Evolutionary conservation across 2,329 filamentous ascomycete species (phyloP), one percentile per base, ranked within the genome.

Genomic region (Onygenales sp.): DNA sequence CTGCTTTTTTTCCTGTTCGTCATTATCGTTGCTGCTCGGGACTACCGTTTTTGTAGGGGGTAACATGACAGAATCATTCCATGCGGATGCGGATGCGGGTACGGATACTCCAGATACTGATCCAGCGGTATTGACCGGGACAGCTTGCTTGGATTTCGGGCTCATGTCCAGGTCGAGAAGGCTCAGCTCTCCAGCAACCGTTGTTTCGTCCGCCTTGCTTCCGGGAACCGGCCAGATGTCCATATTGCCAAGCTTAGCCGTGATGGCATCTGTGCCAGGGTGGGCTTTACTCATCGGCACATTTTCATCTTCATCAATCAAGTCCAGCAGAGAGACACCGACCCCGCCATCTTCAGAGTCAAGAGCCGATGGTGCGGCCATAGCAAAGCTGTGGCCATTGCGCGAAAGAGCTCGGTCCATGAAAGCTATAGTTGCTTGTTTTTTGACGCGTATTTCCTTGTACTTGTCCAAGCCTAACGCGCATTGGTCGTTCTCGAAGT

Each of bases 401-500:
- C 50, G 14, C 54, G 43, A 17, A 54, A 47, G 2, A 52, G 52
- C 31, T 45, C 46, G 6, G 33, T 33, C 1, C 58, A 68, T 60
- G 1, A 59, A 63, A 46, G 64, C 64, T 52, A 67, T 71, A 51
- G 76, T 63, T 42, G 81, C 67, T 34, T 71, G 63, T 59, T 78
- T 81, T 61, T 79, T 75, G 13, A 74, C 69, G 21, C 79, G 70
- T 46, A 76, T 69, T n/a, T 69, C 68, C 13, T 71, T 62, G 55
- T 82, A 79, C 10, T 62, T 54, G 0, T 67, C 58, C 2, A 57
- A 59, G 56, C 82, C 76, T 2, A 63, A 64, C 0, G 57, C 47
- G 60, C 81, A 84, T 37, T 75, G 63, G 17, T 74, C 74, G 8
- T 70, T 67, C 59, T 84, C 80, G 17, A 83, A 71, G 58, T 84